Evolutionary conservation across 176 grass and related monocot genomes (phyloP).

Genomic region (Alloteropsis semialata): DNA sequence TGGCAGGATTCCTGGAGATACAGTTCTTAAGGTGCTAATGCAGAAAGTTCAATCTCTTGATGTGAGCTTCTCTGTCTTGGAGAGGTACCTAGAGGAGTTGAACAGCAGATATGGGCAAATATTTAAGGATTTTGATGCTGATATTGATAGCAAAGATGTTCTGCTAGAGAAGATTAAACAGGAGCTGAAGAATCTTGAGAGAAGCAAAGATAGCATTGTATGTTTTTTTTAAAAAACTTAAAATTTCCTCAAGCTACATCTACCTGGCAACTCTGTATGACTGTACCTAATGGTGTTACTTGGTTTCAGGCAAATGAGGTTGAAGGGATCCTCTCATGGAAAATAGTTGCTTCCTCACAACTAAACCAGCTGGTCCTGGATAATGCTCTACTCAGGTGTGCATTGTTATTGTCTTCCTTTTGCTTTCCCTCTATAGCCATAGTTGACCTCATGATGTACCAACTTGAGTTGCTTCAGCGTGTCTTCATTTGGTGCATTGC

Average conservation of each 20-base stretch:
- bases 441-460: neutral
- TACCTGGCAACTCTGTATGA: slow-evolving; percentile 7
- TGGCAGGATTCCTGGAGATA: slow-evolving; percentile 90
- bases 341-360: slow-evolving; percentile 59
- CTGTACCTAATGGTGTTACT: slow-evolving; percentile 30
- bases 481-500: neutral
- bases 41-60: slow-evolving; percentile 97
- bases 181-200: slow-evolving; percentile 73
- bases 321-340: slow-evolving; percentile 72
- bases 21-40: slow-evolving; percentile 92
- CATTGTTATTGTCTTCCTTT: neutral
- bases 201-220: slow-evolving; percentile 59
- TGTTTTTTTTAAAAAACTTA: slow-evolving; percentile 14
- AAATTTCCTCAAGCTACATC: slow-evolving; percentile 10
- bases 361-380: slow-evolving; percentile 64
- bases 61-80: slow-evolving; percentile 92
- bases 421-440: neutral
- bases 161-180: slow-evolving; percentile 63
- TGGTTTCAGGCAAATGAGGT: slow-evolving; percentile 62
- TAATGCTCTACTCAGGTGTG: slow-evolving; percentile 64
- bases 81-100: slow-evolving; percentile 87
- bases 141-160: slow-evolving; percentile 68
- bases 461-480: neutral
- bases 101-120: slow-evolving; percentile 92
- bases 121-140: slow-evolving; percentile 94